A percentile compares a stretch with the other conserved stretches of the same genome.
These are phyloP conservation scores for Sophora flavescens DNA, from an alignment of 306 rosid species.

Conservation along the genomic window DNA sequence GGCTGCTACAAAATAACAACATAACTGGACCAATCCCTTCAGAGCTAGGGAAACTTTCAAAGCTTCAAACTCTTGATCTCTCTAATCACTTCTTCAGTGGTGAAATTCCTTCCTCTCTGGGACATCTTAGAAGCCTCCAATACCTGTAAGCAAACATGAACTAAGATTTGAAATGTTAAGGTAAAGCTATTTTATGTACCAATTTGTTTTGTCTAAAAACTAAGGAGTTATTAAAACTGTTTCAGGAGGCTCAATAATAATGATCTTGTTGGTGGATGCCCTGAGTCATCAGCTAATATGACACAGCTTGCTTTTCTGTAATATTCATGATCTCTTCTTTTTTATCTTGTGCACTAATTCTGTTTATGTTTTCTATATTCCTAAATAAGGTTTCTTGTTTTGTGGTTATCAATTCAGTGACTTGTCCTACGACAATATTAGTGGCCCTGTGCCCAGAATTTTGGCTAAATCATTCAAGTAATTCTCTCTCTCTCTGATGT, in stretches of 20 bases:
- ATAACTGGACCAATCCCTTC: too few species aligned
- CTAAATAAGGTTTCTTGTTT: slow-evolving; percentile 48
- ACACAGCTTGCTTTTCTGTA: slow-evolving; percentile 90
- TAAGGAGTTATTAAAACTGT: too few species aligned
- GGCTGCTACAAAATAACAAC: too few species aligned
- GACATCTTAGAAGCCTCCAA: slow-evolving; percentile 75
- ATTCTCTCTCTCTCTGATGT: slow-evolving; percentile 27
- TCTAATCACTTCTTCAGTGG: slow-evolving; percentile 80
- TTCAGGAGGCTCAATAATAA: slow-evolving; percentile 98
- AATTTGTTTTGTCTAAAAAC: slow-evolving; percentile 39
- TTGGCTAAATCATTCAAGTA: slow-evolving; percentile 93
- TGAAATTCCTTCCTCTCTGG: slow-evolving; percentile 74
- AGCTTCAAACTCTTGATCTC: slow-evolving; percentile 89
- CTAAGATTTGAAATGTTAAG: slow-evolving; percentile 31
- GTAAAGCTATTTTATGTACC: background rate
- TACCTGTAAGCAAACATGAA: slow-evolving; percentile 72
- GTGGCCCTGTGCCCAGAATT: slow-evolving; percentile 89
- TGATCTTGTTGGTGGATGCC: slow-evolving; percentile 78
- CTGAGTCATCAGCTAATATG: slow-evolving; percentile 85
- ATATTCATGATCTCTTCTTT: slow-evolving; percentile 49
- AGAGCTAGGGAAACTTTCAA: too few species aligned
- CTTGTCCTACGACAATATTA: slow-evolving; percentile 87
- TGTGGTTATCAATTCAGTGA: slow-evolving; percentile 67
- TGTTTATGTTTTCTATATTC: slow-evolving; percentile 21
- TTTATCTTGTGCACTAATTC: slow-evolving; percentile 25